Evolutionary conservation across 257 asterid genomes (phyloP).

Genomic region (Echium plantagineum): DNA sequence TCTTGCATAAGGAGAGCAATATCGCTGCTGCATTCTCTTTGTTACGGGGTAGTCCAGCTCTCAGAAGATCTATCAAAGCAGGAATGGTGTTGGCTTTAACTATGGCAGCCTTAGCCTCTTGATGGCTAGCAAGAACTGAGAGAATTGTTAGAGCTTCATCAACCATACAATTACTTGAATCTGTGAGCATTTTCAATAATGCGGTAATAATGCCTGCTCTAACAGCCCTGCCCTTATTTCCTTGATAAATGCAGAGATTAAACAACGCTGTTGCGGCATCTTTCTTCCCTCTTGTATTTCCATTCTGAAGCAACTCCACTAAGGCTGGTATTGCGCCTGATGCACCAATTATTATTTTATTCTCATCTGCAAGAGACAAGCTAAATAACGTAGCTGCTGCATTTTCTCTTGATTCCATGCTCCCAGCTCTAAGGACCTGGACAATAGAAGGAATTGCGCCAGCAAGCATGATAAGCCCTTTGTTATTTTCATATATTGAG

Average conservation of each 20-base stretch:
- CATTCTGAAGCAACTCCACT: slow-evolving; percentile 62
- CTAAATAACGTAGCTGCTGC: slow-evolving; percentile 92
- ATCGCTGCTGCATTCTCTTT: slow-evolving; percentile 73
- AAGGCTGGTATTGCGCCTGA: slow-evolving; percentile 87
- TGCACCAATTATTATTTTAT: slow-evolving; percentile 80
- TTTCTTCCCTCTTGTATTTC: slow-evolving; percentile 75
- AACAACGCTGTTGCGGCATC: slow-evolving; percentile 92
- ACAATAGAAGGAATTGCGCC: slow-evolving; percentile 85
- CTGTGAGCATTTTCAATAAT: slow-evolving; percentile 62
- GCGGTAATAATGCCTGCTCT: slow-evolving; percentile 71
- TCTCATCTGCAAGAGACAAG: slow-evolving; percentile 76
- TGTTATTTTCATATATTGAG: slow-evolving; percentile 69
- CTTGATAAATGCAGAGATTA: slow-evolving; percentile 77
- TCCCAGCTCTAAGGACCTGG: slow-evolving; percentile 78
- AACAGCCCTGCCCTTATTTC: slow-evolving; percentile 87
- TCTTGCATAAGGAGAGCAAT: slow-evolving; percentile 66
- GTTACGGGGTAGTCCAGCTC: slow-evolving; percentile 58
- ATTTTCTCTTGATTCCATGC: slow-evolving; percentile 84
- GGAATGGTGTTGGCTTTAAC: slow-evolving; percentile 73
- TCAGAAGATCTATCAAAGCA: slow-evolving; percentile 54
- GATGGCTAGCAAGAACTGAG: slow-evolving; percentile 74
- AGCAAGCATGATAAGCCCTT: slow-evolving; percentile 76
- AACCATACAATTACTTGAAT: slow-evolving; percentile 52
- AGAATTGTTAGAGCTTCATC: slow-evolving; percentile 87
- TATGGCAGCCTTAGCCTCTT: slow-evolving; percentile 65